Conservation (phyloP, 2,329 filamentous ascomycete species). For the Cladophialophora exuberans region DNA sequence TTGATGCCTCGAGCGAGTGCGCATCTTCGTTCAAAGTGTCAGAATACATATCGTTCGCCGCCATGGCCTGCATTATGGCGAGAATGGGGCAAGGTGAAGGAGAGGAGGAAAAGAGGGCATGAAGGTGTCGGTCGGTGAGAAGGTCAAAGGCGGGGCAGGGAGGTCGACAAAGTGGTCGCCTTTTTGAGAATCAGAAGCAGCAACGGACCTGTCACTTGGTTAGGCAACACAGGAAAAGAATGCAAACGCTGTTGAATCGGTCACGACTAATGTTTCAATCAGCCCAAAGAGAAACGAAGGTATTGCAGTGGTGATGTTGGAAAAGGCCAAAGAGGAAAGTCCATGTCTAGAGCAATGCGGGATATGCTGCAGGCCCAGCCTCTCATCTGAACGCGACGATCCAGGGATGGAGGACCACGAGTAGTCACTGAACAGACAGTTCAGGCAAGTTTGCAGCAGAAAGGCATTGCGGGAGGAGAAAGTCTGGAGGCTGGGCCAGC, state of each 20-base stretch:
- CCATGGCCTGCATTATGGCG: slow-evolving; percentile 43
- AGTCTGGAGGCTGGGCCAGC: slow-evolving; percentile 29
- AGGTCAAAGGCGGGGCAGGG: slow-evolving; percentile 23
- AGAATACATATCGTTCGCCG: slow-evolving; percentile 56
- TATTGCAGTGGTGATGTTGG: slow-evolving; percentile 35
- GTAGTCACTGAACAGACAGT: neutral
- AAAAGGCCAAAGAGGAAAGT: slow-evolving; percentile 21
- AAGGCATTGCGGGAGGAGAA: slow-evolving; percentile 27
- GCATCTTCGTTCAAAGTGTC: slow-evolving; percentile 39
- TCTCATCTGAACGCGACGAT: slow-evolving; percentile 12
- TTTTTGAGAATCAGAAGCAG: slow-evolving; percentile 6
- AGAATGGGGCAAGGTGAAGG: slow-evolving; percentile 29
- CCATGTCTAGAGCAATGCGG: slow-evolving; percentile 26
- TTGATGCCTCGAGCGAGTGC: slow-evolving; percentile 62
- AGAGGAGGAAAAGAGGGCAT: slow-evolving; percentile 16
- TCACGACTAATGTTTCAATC: slow-evolving; percentile 32
- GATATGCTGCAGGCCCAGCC: slow-evolving; percentile 20
- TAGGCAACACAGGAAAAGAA: slow-evolving; percentile 32
- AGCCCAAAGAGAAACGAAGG: slow-evolving; percentile 29
- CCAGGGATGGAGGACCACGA: neutral
- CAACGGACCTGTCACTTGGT: slow-evolving; percentile 10
- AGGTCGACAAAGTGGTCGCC: slow-evolving; percentile 25
- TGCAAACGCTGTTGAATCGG: slow-evolving; percentile 32
- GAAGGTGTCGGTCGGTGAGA: slow-evolving; percentile 19
- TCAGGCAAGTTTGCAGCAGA: slow-evolving; percentile 20